phyloP scores from a whole-genome alignment of 2,329 filamentous ascomycete species.

The Diaporthe helianthi region DNA sequence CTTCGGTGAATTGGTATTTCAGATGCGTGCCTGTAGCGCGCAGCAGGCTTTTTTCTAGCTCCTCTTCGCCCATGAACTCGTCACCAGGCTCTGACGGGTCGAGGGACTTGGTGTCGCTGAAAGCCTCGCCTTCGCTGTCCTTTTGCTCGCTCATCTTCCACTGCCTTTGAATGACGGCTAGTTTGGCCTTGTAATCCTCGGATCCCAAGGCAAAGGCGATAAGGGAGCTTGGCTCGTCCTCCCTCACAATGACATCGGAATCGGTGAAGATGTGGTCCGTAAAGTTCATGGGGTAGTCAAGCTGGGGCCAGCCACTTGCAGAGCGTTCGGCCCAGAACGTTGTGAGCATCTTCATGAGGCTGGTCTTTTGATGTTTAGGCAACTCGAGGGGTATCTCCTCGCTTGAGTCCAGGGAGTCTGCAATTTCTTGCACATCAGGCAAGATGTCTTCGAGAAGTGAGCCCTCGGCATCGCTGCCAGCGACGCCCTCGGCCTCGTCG shows the following conservation, averaged over 20 bases:
- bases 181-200: constrained; percentile 83
- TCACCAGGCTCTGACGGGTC: constrained; percentile 47
- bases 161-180: constrained; percentile 69
- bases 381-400: constrained; percentile 73
- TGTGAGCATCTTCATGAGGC: constrained; percentile 91
- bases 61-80: constrained; percentile 65
- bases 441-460: constrained; percentile 73
- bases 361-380: constrained; percentile 91
- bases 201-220: constrained; percentile 92
- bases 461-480: constrained; percentile 75
- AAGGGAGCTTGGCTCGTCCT: constrained; percentile 95
- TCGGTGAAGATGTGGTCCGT: constrained; percentile 97
- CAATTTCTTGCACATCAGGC: constrained; percentile 67
- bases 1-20: constrained; percentile 94
- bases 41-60: constrained; percentile 85
- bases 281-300: constrained; percentile 89
- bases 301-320: constrained; percentile 88
- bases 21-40: constrained; percentile 89
- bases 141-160: constrained; percentile 52
- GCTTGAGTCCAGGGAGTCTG: constrained; percentile 66
- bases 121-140: constrained; percentile 43
- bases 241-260: constrained; percentile 94
- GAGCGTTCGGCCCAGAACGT: constrained; percentile 99
- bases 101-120: constrained; percentile 42
- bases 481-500: constrained; percentile 61